Base-by-base conservation (phyloP, 1,284 basidiomycete genomes). In the Microbotryum lychnidis-dioicae region DNA sequence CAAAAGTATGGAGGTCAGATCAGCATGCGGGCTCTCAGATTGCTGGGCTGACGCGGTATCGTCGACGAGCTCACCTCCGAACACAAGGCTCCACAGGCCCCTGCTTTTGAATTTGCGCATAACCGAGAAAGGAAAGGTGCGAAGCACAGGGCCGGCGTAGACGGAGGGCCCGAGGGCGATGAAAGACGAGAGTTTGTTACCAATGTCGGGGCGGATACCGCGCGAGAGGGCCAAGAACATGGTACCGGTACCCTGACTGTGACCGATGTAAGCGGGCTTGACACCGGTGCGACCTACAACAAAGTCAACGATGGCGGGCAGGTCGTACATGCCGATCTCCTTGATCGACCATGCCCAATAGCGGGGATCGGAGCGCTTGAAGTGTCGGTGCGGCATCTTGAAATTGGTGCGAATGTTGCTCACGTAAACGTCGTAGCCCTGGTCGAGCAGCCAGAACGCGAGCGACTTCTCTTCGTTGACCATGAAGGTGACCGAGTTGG, bases 91-190 rank as follows among this genome's bases (percentile, higher is more conserved):
- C 82, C 82, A 83, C 9, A 74, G 71, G 8, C 65, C 69, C 80
- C 81, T 81, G 51, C 79, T 77, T 50, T 56, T 55, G 33, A 80
- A 73, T 50, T 73, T 73, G 58, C 78, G 76, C 46, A 81, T 73
- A 31, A 74, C 65, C 3, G 76, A 79, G 68, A 83, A 82, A 0
- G 81, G 82, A 72, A 82, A 82, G 2, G 79, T 79, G 31, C 75
- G 75, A 0, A 80, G 81, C 51, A 82, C 71, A 0, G 81, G 81
- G 0, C 82, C 82, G 1, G 80, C 81, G 67, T 80, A 83, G 1
- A 82, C 81, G 3, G 81, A 82, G 0, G 82, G 82, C 0, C 81
- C 82, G 20, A 83, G 76, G 1, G 82, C 81, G 61, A 80, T 78
- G 71, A 83, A 82, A 58, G 77, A 77, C 18, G 77, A 78, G n/a